Evolutionary conservation across 1,284 basidiomycete genomes (phyloP), one percentile per base, ranked within the genome.

Genomic region (Moesziomyces parantarcticus): DNA sequence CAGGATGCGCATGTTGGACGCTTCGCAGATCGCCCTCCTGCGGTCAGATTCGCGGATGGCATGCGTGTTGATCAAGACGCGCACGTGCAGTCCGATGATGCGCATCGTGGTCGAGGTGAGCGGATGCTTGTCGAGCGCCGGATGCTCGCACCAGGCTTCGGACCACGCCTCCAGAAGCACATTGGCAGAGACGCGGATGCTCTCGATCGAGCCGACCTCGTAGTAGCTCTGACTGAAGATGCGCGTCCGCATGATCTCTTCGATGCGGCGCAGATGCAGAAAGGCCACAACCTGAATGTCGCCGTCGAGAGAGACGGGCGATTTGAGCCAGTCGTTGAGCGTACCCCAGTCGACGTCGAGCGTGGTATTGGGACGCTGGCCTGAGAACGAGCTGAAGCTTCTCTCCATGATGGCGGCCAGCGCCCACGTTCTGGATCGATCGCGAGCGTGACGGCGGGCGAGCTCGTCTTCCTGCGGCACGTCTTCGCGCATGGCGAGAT

Each of bases 211-310:
- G 9, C 69, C 69, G 3, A 72, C 69, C 46, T 72, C 69, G 56
- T 72, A 72, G 49, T 72, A 72, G 56, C 58, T 72, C 46, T 72
- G 69, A 41, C 69, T 66, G 52, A 72, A 72, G 46, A 72, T 72
- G 14, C 69, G 69, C 13, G 69, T 61, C 18, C 69, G 58, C 63
- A 59, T 72, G 56, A 72, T 66, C 50, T 72, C 69, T 22, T 72
- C 69, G 43, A 72, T 72, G 16, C 69, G 63, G 20, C 69, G 69
- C 29, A 72, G 50, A 23, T 72, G 69, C 41, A 72, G 41, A 23
- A 72, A 72, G 10, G 63, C 59, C 3, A 72, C 69, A 16, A 72
- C 46, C 56, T 72, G 63, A 22, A 72, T 63, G 44, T 72, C 69
- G 22, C 51, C 56, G 21, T 72, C 69, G 47, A 72, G 55, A 9